Conservation (phyloP, 202 grass and related monocot species). For the Panicum hallii region DNA sequence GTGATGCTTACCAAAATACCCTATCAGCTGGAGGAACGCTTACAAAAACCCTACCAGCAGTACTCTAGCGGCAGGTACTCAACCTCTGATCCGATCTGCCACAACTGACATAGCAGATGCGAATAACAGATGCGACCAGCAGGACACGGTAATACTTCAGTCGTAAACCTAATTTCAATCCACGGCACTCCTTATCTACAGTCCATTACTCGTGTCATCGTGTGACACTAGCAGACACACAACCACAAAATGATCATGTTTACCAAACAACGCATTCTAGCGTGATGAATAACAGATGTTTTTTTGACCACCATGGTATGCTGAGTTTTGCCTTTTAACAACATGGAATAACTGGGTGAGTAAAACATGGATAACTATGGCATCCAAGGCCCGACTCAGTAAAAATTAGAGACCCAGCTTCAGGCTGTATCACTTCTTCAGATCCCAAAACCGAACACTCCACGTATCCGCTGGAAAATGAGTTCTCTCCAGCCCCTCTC, state of each 20-base stretch:
- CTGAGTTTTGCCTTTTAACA: slow-evolving; percentile 28
- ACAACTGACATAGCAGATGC: too few relatives aligned
- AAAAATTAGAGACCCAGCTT: slow-evolving; percentile 38
- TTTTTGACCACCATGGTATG: slow-evolving; percentile 32
- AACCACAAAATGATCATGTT: background rate
- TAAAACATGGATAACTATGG: slow-evolving; percentile 31
- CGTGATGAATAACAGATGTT: background rate
- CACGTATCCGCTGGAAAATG: slow-evolving; percentile 96
- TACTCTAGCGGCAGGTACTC: too few relatives aligned
- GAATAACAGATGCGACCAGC: too few relatives aligned
- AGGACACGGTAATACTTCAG: background rate
- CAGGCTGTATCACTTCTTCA: slow-evolving; percentile 36
- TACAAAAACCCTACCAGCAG: too few relatives aligned
- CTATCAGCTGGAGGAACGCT: too few relatives aligned
- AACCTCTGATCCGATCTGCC: too few relatives aligned
- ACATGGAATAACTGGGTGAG: slow-evolving; percentile 3
- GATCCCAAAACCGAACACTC: slow-evolving; percentile 93
- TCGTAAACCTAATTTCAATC: background rate
- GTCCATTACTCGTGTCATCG: background rate
- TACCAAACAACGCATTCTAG: background rate
- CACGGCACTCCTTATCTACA: background rate
- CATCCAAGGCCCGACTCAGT: slow-evolving; percentile 3
- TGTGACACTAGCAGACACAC: background rate
- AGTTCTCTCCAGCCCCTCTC: slow-evolving; percentile 93
- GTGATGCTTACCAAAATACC: too few relatives aligned